A percentile compares a stretch with the other conserved stretches of the same genome.
These are phyloP conservation scores for Voacanga thouarsii DNA, from an alignment of 257 asterid genomes.

Conservation along the genomic window DNA sequence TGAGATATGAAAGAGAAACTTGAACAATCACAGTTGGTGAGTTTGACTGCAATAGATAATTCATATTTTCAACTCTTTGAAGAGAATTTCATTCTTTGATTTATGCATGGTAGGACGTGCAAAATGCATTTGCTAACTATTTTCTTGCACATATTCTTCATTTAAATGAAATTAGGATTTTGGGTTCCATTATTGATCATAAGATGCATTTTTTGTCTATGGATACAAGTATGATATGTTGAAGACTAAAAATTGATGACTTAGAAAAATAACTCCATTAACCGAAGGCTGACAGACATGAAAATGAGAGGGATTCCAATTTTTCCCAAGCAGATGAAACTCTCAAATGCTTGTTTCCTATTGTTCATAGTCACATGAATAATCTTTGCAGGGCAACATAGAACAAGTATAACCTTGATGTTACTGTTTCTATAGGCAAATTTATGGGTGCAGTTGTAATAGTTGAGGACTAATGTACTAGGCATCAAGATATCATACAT, in stretches of 20 bases:
- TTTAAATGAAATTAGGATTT: slow-evolving; percentile 8
- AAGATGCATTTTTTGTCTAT: slow-evolving; percentile 16
- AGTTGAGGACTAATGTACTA: too few relatives aligned
- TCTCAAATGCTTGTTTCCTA: slow-evolving; percentile 88
- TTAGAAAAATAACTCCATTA: slow-evolving; percentile 80
- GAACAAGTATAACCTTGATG: too few relatives aligned
- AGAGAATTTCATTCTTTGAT: too few relatives aligned
- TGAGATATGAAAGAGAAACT: slow-evolving; percentile 84
- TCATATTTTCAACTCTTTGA: too few relatives aligned
- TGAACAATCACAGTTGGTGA: slow-evolving; percentile 72
- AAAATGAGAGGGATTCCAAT: slow-evolving; percentile 88
- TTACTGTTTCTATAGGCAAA: too few relatives aligned
- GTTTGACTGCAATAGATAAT: too few relatives aligned
- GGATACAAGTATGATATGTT: slow-evolving; percentile 69
- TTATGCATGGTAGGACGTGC: too few relatives aligned
- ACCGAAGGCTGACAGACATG: slow-evolving; percentile 91
- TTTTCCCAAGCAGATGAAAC: slow-evolving; percentile 85
- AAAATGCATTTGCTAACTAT: too few relatives aligned
- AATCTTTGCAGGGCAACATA: too few relatives aligned
- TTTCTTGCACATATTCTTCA: too few relatives aligned
- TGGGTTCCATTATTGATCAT: slow-evolving; percentile 5
- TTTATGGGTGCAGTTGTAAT: too few relatives aligned
- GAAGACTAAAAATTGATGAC: slow-evolving; percentile 70
- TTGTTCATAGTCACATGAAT: slow-evolving; percentile 98
- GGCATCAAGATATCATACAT: too few relatives aligned